These are phyloP conservation scores for Amanita pallidorosea DNA, from an alignment of 768 basidiomycete species.

Conservation along the genomic window DNA sequence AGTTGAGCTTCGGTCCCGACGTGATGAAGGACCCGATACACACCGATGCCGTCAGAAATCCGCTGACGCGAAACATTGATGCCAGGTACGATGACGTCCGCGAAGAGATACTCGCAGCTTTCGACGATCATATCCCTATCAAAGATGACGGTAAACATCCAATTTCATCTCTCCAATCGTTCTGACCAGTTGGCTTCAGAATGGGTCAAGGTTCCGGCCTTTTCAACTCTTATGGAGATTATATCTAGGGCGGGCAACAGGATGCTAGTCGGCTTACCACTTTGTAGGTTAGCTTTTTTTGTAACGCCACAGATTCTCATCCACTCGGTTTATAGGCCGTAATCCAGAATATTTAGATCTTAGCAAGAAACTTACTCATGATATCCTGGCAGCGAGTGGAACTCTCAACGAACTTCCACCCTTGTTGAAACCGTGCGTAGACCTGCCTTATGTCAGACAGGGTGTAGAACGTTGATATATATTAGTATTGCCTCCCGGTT, in stretches of 20 bases:
- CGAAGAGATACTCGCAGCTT: too few species aligned
- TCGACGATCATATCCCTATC: too few species aligned
- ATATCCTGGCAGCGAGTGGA: conserved; percentile 10
- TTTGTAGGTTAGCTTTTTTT: conserved; percentile 4
- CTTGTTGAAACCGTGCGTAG: conserved; percentile 13
- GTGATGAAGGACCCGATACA: conserved; percentile 9
- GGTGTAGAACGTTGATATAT: background rate
- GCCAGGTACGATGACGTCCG: background rate
- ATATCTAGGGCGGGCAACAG: too few species aligned
- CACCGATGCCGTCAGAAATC: conserved; percentile 14
- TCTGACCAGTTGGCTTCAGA: too few species aligned
- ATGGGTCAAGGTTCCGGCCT: too few species aligned
- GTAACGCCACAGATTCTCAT: background rate
- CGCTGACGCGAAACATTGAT: conserved; percentile 17
- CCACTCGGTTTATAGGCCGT: conserved; percentile 9
- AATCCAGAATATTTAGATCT: conserved; percentile 11
- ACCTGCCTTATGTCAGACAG: background rate
- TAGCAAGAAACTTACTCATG: conserved; percentile 9
- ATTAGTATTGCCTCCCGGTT: conserved; percentile 8
- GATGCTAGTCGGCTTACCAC: too few species aligned
- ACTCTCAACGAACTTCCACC: conserved; percentile 16
- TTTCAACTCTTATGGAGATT: too few species aligned
- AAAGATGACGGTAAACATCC: too few species aligned
- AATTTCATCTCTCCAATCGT: too few species aligned
- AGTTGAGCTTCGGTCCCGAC: conserved; percentile 22